A percentile compares a stretch with the other conserved stretches of the same genome.
These are phyloP conservation scores for Solanum paucissectum DNA, from an alignment of 257 asterid species.

Conservation along the genomic window DNA sequence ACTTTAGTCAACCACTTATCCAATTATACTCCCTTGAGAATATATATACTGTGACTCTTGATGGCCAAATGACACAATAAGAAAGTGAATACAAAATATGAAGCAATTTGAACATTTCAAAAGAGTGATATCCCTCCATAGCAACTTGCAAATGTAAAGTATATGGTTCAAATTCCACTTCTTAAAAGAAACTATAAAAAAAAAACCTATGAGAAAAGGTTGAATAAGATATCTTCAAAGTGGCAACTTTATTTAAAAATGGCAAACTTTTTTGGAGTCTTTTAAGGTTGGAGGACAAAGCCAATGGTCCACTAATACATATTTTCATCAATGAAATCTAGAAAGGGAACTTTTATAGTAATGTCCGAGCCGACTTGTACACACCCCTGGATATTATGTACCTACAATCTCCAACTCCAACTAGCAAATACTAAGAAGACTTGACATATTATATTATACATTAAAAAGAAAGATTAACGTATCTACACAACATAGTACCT, in stretches of 20 bases:
- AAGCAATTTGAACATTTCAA: neutral
- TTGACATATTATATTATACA: neutral
- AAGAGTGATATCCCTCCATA: neutral
- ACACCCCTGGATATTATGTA: fast-evolving
- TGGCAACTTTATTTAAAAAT: neutral
- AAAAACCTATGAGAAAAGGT: neutral
- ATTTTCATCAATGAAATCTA: neutral
- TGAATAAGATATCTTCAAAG: neutral
- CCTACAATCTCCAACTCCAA: neutral
- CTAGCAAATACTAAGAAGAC: neutral
- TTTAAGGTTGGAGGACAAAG: neutral
- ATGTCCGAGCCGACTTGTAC: neutral
- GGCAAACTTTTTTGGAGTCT: neutral
- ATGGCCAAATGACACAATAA: neutral
- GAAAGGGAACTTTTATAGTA: neutral
- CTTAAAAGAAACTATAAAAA: neutral
- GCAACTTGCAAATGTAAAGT: neutral
- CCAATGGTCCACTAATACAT: neutral
- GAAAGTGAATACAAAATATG: neutral
- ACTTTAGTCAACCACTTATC: neutral
- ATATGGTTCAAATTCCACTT: neutral
- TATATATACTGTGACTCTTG: neutral
- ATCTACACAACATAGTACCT: neutral
- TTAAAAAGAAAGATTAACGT: neutral
- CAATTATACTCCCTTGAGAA: neutral